Conservation (phyloP, 1,284 basidiomycete species). For the Ustilago loliicola region DNA sequence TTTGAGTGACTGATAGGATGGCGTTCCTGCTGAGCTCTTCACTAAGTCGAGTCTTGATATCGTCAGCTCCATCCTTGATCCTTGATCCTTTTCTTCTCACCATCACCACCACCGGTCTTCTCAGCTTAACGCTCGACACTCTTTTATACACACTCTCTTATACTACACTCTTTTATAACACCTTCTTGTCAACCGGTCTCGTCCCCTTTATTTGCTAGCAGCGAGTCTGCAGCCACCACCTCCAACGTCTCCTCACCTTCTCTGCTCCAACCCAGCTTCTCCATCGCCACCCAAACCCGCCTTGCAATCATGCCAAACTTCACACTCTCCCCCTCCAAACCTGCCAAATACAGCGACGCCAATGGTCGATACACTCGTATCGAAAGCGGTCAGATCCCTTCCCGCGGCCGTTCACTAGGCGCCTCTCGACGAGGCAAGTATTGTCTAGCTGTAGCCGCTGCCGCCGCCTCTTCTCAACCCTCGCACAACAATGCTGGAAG, state of each 20-base stretch:
- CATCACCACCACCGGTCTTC: conserved; percentile 12
- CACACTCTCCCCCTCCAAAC: conserved; percentile 30
- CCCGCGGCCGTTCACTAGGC: conserved; percentile 35
- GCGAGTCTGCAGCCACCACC: conserved; percentile 8
- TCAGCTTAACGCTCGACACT: conserved; percentile 7
- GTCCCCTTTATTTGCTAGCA: conserved; percentile 1
- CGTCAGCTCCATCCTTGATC: neutral
- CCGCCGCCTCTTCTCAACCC: conserved; percentile 18
- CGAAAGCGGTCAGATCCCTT: conserved; percentile 39
- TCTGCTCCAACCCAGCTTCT: too few relatives aligned
- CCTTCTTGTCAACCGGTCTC: conserved; percentile 12
- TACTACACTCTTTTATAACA: conserved; percentile 17
- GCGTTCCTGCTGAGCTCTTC: neutral
- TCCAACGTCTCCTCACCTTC: neutral
- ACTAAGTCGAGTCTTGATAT: neutral
- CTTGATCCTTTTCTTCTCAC: neutral
- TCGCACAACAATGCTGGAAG: neutral
- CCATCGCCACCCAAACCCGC: neutral
- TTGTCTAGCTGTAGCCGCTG: conserved; percentile 31
- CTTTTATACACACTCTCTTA: conserved; percentile 25
- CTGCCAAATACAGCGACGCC: conserved; percentile 38
- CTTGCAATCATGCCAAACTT: conserved; percentile 29
- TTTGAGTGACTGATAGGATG: too few relatives aligned
- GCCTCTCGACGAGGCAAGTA: conserved; percentile 38
- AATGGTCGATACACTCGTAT: conserved; percentile 51